These are phyloP conservation scores for Tephrocybe sp. DNA, from an alignment of 768 basidiomycete genomes.

Conservation along the genomic window DNA sequence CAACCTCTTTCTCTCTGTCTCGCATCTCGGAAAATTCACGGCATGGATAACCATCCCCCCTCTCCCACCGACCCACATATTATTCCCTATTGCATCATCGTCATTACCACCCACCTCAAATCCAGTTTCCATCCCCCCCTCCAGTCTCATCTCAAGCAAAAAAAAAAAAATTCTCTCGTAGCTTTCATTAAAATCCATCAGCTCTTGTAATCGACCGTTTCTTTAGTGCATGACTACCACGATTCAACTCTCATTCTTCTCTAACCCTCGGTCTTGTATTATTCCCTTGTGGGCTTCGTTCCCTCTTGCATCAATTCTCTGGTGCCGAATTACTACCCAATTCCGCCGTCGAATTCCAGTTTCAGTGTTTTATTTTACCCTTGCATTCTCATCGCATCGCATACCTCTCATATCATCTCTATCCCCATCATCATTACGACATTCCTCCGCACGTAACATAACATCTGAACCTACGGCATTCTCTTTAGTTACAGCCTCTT, in stretches of 20 bases:
- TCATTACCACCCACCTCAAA: not conserved
- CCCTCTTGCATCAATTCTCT: too few species aligned
- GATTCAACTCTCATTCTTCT: not conserved
- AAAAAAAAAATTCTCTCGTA: conserved; percentile 16
- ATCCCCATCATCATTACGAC: not conserved
- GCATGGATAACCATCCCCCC: conserved; percentile 6
- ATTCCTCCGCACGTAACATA: not conserved
- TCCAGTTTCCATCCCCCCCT: not conserved
- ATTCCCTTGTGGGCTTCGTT: not conserved
- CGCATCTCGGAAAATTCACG: conserved; percentile 2
- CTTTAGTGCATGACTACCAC: not conserved
- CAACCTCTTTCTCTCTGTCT: not conserved
- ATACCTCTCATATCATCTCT: not conserved
- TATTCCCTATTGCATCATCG: conserved; percentile 9
- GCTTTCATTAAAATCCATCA: conserved; percentile 16
- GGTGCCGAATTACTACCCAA: too few species aligned
- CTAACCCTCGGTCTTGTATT: not conserved
- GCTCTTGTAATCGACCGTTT: conserved; percentile 4
- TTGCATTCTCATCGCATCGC: conserved; percentile 1
- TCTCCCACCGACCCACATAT: conserved; percentile 5
- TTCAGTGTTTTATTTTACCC: not conserved
- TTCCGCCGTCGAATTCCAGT: too few species aligned
- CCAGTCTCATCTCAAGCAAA: conserved; percentile 18
- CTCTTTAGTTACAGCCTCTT: not conserved
- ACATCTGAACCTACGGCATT: not conserved